These are phyloP conservation scores for Cutaneotrichosporon spelunceum DNA, from an alignment of 1,284 basidiomycete genomes.

Conservation along the genomic window DNA sequence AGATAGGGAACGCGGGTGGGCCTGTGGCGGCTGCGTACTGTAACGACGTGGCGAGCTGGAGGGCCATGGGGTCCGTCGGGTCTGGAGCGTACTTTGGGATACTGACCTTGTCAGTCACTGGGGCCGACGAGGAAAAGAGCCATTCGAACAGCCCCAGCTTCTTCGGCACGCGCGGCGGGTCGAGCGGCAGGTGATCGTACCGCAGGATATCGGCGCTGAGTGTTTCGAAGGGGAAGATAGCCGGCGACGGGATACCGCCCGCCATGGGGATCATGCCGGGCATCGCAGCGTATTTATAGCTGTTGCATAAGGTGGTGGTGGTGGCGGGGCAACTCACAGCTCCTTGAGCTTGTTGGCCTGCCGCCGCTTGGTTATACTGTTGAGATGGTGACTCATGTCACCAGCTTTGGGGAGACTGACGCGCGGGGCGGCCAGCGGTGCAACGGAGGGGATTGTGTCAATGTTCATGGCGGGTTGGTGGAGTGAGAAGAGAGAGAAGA, in stretches of 20 bases:
- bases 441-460: slow-evolving; percentile 1
- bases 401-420: slow-evolving; percentile 50
- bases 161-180: slow-evolving; percentile 56
- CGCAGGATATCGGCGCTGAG: slow-evolving; percentile 45
- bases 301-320: too few species aligned
- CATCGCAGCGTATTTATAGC: slow-evolving; percentile 40
- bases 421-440: neutral
- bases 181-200: slow-evolving; percentile 48
- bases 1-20: slow-evolving; percentile 45
- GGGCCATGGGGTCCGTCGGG: slow-evolving; percentile 43
- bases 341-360: slow-evolving; percentile 62
- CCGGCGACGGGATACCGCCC: slow-evolving; percentile 49
- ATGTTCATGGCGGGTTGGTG: neutral
- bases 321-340: slow-evolving; percentile 14
- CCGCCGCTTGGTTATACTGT: slow-evolving; percentile 58
- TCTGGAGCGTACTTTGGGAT: slow-evolving; percentile 59
- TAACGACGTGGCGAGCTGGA: slow-evolving; percentile 65
- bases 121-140: slow-evolving; percentile 57
- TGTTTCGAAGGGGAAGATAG: slow-evolving; percentile 52
- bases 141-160: slow-evolving; percentile 25
- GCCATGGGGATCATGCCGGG: slow-evolving; percentile 36
- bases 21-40: slow-evolving; percentile 62
- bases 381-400: slow-evolving; percentile 63
- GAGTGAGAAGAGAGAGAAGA: neutral
- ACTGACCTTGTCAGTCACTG: slow-evolving; percentile 50